These are phyloP conservation scores for Boehmeria nivea DNA, from an alignment of 306 rosid genomes.

Conservation along the genomic window DNA sequence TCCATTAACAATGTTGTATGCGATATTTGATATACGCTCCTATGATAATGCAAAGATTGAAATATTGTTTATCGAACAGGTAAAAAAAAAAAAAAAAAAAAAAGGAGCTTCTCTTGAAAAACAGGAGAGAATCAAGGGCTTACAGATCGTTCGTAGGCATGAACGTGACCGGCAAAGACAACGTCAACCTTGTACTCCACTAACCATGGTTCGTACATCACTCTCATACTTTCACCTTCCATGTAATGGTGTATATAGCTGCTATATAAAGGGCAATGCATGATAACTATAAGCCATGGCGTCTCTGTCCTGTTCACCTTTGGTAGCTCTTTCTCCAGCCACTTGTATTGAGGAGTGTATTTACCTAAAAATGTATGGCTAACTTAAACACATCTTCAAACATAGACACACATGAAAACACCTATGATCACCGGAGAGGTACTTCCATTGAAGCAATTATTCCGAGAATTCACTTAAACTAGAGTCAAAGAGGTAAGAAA, in stretches of 20 bases:
- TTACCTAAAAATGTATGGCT: conserved; percentile 41
- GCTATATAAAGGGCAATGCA: conserved; percentile 72
- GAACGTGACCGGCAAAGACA: conserved; percentile 64
- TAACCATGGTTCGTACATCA: conserved; percentile 51
- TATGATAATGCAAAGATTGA: background rate
- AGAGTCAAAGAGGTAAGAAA: background rate
- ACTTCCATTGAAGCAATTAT: background rate
- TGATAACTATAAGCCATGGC: conserved; percentile 78
- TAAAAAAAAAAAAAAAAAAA: too few relatives aligned
- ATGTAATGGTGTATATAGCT: conserved; percentile 69
- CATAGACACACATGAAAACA: background rate
- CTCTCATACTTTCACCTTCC: conserved; percentile 78
- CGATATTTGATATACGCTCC: conserved; percentile 64
- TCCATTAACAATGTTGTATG: conserved; percentile 47
- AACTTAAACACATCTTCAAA: background rate
- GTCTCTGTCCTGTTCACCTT: conserved; percentile 75
- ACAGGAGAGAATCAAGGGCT: conserved; percentile 15
- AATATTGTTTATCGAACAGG: background rate
- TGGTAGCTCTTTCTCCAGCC: conserved; percentile 65
- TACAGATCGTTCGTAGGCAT: conserved; percentile 70
- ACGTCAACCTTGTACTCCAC: conserved; percentile 53
- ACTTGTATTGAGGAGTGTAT: conserved; percentile 74
- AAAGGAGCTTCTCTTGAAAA: background rate
- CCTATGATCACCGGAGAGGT: too few relatives aligned
- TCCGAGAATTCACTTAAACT: background rate